Evolutionary conservation across 345 rosid genomes (phyloP).

Genomic region (Microthlaspi erraticum): DNA sequence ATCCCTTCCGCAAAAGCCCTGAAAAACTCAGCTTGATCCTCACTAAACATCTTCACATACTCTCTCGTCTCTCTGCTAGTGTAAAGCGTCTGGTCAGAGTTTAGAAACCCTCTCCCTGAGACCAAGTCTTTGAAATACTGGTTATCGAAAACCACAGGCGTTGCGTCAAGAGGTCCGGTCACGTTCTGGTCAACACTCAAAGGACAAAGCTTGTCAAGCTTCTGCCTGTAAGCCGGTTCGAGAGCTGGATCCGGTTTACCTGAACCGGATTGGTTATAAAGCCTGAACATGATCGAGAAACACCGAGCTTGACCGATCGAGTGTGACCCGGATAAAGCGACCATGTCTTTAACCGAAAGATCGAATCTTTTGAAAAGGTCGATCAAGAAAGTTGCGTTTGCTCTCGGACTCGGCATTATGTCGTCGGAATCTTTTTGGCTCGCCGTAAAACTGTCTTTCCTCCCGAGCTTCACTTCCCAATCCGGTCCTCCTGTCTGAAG

Average conservation of each 20-base stretch:
- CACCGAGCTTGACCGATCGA: constrained; percentile 89
- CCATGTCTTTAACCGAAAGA: constrained; percentile 78
- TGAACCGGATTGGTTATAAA: constrained; percentile 87
- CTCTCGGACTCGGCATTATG: constrained; percentile 92
- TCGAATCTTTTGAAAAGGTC: constrained; percentile 62
- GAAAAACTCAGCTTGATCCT: constrained; percentile 59
- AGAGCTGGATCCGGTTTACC: constrained; percentile 63
- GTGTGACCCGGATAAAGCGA: constrained; percentile 97
- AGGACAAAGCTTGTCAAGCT: constrained; percentile 76
- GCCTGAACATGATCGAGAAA: constrained; percentile 82
- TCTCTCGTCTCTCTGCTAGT: constrained; percentile 58
- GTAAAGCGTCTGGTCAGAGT: constrained; percentile 84
- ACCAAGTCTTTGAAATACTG: constrained; percentile 86
- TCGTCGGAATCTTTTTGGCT: constrained; percentile 68
- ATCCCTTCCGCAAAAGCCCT: constrained; percentile 73
- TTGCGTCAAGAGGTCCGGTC: constrained; percentile 74
- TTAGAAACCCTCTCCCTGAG: constrained; percentile 80
- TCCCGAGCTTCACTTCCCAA: constrained; percentile 89
- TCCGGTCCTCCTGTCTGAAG: constrained; percentile 81
- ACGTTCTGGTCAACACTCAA: constrained; percentile 69
- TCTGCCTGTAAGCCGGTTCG: constrained; percentile 55
- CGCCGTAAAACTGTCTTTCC: constrained; percentile 79
- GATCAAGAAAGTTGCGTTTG: constrained; percentile 67
- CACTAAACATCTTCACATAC: constrained; percentile 60
- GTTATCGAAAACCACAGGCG: constrained; percentile 70